A percentile compares a stretch with the other conserved stretches of the same genome.
These are phyloP conservation scores for Phytophthora macrochlamydospora DNA, from an alignment of 352 stramenopile species.

Conservation along the genomic window DNA sequence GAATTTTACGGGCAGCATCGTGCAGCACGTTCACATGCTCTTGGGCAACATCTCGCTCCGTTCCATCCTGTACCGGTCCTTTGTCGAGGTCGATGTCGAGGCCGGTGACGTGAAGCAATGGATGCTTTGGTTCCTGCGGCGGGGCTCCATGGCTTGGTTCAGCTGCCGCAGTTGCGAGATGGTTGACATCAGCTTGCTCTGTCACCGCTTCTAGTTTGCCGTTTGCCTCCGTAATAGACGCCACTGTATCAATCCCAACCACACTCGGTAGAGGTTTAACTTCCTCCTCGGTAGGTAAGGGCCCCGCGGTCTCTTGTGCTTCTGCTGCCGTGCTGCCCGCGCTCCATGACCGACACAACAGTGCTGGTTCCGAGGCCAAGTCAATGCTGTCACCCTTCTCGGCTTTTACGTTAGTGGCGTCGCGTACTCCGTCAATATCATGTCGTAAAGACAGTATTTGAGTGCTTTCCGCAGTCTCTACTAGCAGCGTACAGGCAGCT, in stretches of 20 bases:
- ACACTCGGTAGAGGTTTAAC: too few species aligned
- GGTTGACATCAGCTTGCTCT: not conserved
- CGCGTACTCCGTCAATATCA: not conserved
- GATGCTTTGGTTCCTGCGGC: not conserved
- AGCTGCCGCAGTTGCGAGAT: not conserved
- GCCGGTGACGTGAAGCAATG: too few species aligned
- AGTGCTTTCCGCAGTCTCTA: not conserved
- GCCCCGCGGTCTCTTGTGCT: not conserved
- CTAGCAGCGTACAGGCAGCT: not conserved
- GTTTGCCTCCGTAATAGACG: too few species aligned
- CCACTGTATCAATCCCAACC: too few species aligned
- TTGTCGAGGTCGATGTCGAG: too few species aligned
- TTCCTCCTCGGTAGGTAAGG: too few species aligned
- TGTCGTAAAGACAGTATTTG: not conserved
- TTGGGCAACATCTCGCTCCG: not conserved
- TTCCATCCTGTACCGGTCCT: too few species aligned
- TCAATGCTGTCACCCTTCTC: too few species aligned
- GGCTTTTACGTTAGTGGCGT: not conserved
- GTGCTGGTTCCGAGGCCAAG: too few species aligned
- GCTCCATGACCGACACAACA: not conserved
- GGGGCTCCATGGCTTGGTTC: not conserved
- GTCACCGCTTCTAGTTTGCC: not conserved
- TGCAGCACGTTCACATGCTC: not conserved
- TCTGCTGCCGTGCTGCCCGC: not conserved
- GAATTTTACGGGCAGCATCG: conserved; percentile 25